A percentile compares a stretch with the other conserved stretches of the same genome.
These are phyloP conservation scores for Ceratobasidium sp. DNA, from an alignment of 1,284 basidiomycete species.

Conservation along the genomic window DNA sequence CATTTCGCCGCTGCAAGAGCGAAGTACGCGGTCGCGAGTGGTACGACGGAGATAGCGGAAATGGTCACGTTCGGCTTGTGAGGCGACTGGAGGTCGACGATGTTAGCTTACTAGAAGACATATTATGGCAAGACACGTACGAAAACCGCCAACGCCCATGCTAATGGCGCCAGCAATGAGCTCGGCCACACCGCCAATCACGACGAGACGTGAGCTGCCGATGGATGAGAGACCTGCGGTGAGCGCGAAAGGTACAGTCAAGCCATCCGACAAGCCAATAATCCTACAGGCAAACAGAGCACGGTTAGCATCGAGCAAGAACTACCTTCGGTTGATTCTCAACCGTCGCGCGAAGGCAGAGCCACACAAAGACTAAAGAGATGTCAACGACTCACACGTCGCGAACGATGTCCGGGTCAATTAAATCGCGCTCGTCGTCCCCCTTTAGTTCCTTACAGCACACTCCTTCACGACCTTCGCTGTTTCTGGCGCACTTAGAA, in stretches of 20 bases:
- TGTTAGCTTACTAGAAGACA: background rate
- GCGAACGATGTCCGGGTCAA: constrained; percentile 87
- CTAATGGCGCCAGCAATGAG: constrained; percentile 93
- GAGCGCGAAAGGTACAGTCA: constrained; percentile 93
- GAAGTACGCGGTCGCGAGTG: constrained; percentile 83
- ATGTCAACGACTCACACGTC: constrained; percentile 72
- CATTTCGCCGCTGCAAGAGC: constrained; percentile 93
- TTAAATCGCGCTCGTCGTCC: constrained; percentile 79
- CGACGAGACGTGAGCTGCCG: constrained; percentile 88
- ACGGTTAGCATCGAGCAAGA: background rate
- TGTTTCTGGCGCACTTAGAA: constrained; percentile 70
- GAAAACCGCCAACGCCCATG: constrained; percentile 98
- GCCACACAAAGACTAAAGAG: background rate
- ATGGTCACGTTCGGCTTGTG: constrained; percentile 95
- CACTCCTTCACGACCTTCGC: constrained; percentile 62
- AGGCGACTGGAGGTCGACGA: constrained; percentile 69
- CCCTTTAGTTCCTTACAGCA: constrained; percentile 87
- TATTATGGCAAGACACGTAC: constrained; percentile 51
- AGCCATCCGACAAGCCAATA: constrained; percentile 95
- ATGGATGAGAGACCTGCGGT: constrained; percentile 91
- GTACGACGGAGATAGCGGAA: constrained; percentile 84
- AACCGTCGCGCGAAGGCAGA: background rate
- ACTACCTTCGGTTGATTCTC: too few species aligned
- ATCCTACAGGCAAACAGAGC: constrained; percentile 68
- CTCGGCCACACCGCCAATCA: constrained; percentile 91